phyloP scores from a whole-genome alignment of 2,329 filamentous ascomycete species.

The Rhynchosporium graminicola region DNA sequence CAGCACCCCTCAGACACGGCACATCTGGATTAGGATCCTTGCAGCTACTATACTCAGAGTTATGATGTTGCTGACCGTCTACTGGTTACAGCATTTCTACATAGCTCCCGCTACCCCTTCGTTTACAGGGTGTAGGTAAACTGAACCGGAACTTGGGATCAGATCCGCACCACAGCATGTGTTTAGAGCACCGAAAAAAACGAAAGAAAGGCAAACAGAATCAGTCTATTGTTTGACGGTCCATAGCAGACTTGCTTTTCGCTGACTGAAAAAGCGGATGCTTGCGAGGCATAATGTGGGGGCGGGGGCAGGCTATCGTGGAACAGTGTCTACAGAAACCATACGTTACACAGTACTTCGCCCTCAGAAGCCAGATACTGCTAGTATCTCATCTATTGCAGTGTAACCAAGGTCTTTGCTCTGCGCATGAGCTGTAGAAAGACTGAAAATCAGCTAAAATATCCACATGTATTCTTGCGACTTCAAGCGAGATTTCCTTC shows the following conservation, averaged over 20 bases:
- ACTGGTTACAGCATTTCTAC: neutral
- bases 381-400: neutral
- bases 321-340: neutral
- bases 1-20: neutral
- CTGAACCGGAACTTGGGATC: slow-evolving; percentile 2
- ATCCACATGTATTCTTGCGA: neutral
- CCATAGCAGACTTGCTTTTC: neutral
- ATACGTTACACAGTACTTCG: neutral
- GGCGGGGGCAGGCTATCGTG: too few relatives aligned
- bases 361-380: neutral
- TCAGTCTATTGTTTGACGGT: neutral
- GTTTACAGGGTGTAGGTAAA: neutral
- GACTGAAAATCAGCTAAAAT: neutral
- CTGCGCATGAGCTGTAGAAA: too few relatives aligned
- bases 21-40: slow-evolving; percentile 3
- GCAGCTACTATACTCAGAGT: neutral
- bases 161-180: slow-evolving; percentile 1
- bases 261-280: neutral
- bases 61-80: neutral
- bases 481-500: neutral
- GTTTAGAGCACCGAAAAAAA: neutral
- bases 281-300: neutral
- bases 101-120: slow-evolving; percentile 3
- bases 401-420: too few relatives aligned
- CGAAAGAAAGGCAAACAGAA: neutral